Evolutionary conservation across 192 early-diverging fungal genomes (phyloP).

Genomic region (Coemansia biformis): DNA sequence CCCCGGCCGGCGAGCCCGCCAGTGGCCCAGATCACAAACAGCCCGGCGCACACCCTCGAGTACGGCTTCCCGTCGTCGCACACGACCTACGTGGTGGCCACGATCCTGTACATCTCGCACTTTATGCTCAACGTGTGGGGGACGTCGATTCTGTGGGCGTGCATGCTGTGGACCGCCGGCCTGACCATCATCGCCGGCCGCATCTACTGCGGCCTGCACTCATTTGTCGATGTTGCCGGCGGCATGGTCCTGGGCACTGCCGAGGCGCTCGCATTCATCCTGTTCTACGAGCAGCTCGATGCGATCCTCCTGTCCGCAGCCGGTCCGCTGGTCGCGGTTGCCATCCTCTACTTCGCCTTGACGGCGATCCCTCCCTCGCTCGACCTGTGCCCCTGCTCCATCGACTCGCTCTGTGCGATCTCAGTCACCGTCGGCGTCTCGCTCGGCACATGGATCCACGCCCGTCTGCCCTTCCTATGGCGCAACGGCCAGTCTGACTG

Average conservation of each 20-base stretch:
- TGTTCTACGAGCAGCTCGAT: slow-evolving; percentile 24
- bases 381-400: slow-evolving; percentile 49
- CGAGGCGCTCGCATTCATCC: slow-evolving; percentile 49
- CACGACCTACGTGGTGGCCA: slow-evolving; percentile 74
- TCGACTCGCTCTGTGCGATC: slow-evolving; percentile 43
- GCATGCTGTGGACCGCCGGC: slow-evolving; percentile 47
- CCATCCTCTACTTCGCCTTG: slow-evolving; percentile 21
- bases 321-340: slow-evolving; percentile 33
- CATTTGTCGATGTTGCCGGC: slow-evolving; percentile 67
- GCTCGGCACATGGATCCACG: slow-evolving; percentile 39
- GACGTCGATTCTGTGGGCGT: slow-evolving; percentile 30
- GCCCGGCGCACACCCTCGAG: slow-evolving; percentile 64
- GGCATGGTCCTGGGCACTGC: slow-evolving; percentile 61
- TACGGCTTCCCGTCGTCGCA: slow-evolving; percentile 93
- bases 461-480: slow-evolving; percentile 37
- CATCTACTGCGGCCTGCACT: slow-evolving; percentile 87
- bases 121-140: slow-evolving; percentile 32
- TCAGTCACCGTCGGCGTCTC: slow-evolving; percentile 38
- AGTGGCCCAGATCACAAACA: slow-evolving; percentile 65
- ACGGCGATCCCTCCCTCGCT: slow-evolving; percentile 35
- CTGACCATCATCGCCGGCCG: slow-evolving; percentile 64
- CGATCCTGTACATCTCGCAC: slow-evolving; percentile 53
- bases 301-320: slow-evolving; percentile 27
- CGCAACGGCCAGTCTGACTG: slow-evolving; percentile 15
- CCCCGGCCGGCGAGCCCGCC: slow-evolving; percentile 81